phyloP scores from a whole-genome alignment of 192 early-diverging fungal genomes.

The Coemansia reversa region DNA sequence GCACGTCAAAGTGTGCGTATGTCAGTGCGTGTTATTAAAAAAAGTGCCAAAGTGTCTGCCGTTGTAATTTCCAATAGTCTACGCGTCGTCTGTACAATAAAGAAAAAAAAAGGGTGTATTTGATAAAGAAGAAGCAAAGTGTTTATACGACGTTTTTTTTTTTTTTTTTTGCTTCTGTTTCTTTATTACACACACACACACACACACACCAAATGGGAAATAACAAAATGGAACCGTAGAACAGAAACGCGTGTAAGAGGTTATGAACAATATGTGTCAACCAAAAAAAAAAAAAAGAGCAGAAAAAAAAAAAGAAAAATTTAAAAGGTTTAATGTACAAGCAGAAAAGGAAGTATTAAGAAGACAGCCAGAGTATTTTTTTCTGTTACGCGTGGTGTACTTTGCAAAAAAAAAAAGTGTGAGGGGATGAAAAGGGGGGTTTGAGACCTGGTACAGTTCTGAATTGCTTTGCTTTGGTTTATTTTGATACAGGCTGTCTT shows the following conservation, averaged over 20 bases:
- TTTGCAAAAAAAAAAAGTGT: not conserved
- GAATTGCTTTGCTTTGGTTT: too few species aligned
- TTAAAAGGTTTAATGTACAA: conserved; percentile 1
- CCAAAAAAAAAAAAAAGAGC: conserved; percentile 12
- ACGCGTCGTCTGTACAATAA: not conserved
- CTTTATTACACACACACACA: not conserved
- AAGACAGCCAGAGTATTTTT: not conserved
- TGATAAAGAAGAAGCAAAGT: not conserved
- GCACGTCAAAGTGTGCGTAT: not conserved
- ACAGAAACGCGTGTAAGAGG: conserved; percentile 7
- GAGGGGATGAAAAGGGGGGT: not conserved
- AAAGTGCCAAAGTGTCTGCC: not conserved
- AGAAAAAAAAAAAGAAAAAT: conserved; percentile 20
- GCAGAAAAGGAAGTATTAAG: not conserved
- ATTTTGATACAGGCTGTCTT: not conserved
- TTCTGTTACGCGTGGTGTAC: not conserved
- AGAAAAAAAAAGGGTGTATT: not conserved
- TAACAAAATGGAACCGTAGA: not conserved
- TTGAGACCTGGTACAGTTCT: not conserved
- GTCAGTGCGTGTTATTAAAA: not conserved
- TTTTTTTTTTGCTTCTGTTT: not conserved
- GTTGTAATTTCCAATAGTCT: not conserved
- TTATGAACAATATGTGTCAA: conserved; percentile 1
- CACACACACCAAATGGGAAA: not conserved
- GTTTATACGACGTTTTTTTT: not conserved